Base-by-base conservation (phyloP, 805 yeast genomes). In the Saccharomycopsis guyanensis region DNA sequence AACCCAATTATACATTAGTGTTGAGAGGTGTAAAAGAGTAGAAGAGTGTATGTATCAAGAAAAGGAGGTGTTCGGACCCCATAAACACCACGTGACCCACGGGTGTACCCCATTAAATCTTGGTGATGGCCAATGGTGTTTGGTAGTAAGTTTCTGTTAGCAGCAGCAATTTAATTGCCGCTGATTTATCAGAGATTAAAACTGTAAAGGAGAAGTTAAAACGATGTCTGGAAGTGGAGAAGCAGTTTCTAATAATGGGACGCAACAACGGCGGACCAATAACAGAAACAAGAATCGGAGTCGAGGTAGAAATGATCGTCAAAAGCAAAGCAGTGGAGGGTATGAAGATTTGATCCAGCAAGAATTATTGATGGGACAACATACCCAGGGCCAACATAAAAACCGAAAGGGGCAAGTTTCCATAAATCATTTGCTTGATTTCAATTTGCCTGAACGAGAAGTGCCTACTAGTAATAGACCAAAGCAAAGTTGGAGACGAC, bases 341-440 rank as follows among this genome's bases (percentile, higher is more conserved):
- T n/a, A 38, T 15, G 31, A 19, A 8, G 42, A 39, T 7, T n/a
- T 25, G 6, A n/a, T 40, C n/a, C 38, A 44, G 20, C 42, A 44
- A 19, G 42, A 44, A 35, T 33, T 44, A 6, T n/a, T 38, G 24
- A 24, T 38, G 15, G 15, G 38, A 15, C 47, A 38, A 23, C 18
- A 16, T 13, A 4, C 25, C 8, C 16, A 24, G 7, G 16, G 33
- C 10, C 52, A 39, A 32, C 38, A 34, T 13, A 20, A 58, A 47
- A 69, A 67, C 23, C 60, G 68, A 42, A 68, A 68, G 55, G 71
- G 71, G 22, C 71, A 65, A 52, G 64, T 73, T 27, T 73, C 75
- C 18, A 77, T 83, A 45, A 79, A 81, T 54, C 89, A 84, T 62
- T 64, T 84, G 46, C 59, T 84, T 39, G 82, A 80, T 39, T 81